phyloP scores from a whole-genome alignment of 208 protist genomes.

The Acanthamoeba sp. region DNA sequence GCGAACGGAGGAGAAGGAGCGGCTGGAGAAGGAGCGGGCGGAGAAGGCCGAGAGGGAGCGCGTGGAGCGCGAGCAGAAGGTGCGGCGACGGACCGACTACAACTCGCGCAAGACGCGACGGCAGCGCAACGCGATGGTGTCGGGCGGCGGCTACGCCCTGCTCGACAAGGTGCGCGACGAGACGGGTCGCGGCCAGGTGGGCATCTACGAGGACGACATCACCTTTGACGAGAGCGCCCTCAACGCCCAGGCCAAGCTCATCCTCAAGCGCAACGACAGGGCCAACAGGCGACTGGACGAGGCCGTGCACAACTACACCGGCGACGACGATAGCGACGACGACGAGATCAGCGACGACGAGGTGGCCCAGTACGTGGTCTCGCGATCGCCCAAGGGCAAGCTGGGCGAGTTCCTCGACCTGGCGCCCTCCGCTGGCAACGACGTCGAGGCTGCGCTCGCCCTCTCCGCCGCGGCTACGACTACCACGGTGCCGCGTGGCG shows the following conservation, averaged over 20 bases:
- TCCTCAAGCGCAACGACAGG: constrained; percentile 44
- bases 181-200: constrained; percentile 10
- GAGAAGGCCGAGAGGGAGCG: constrained; percentile 43
- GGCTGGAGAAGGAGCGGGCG: background rate
- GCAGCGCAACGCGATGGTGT: constrained; percentile 44
- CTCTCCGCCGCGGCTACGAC: background rate
- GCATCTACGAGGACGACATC: constrained; percentile 54
- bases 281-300: constrained; percentile 12
- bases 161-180: constrained; percentile 56
- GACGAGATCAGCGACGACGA: background rate
- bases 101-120: constrained; percentile 48
- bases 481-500: background rate
- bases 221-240: background rate
- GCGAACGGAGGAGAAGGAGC: constrained; percentile 16
- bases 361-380: background rate
- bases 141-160: constrained; percentile 48
- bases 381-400: background rate
- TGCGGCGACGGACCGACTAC: constrained; percentile 22
- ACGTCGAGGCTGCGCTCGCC: background rate
- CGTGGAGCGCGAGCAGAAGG: background rate
- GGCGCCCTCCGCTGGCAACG: background rate
- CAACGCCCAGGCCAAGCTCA: constrained; percentile 61
- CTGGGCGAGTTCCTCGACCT: constrained; percentile 61
- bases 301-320: background rate
- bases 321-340: constrained; percentile 4